These are phyloP conservation scores for Apiospora malaysiana DNA, from an alignment of 2,329 filamentous ascomycete genomes.

Conservation along the genomic window DNA sequence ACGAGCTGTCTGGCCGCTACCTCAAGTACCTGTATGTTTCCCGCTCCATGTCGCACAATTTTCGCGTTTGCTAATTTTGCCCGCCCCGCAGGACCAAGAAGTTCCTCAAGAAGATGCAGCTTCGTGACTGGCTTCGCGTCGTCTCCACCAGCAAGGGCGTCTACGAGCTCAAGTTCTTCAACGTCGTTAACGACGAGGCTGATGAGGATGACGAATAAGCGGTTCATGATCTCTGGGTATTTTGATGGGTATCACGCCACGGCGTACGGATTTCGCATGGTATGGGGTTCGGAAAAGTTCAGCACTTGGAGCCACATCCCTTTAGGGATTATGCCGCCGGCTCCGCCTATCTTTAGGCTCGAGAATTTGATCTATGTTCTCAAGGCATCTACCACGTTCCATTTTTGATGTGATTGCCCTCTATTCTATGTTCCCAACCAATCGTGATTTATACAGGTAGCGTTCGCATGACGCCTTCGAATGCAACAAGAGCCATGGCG, in stretches of 20 bases:
- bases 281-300: constrained; percentile 26
- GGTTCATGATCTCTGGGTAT: constrained; percentile 28
- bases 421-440: constrained; percentile 1
- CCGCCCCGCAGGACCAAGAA: constrained; percentile 84
- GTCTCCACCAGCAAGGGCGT: constrained; percentile 98
- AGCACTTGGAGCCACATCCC: constrained; percentile 15
- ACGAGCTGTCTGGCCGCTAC: constrained; percentile 97
- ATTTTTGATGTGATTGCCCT: constrained; percentile 2
- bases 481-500: constrained; percentile 89
- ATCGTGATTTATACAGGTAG: constrained; percentile 38
- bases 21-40: constrained; percentile 95
- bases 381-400: neutral
- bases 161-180: constrained; percentile 99
- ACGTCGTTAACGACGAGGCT: constrained; percentile 97
- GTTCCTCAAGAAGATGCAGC: constrained; percentile 99
- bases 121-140: constrained; percentile 99
- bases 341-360: constrained; percentile 14
- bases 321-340: constrained; percentile 5
- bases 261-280: constrained; percentile 23
- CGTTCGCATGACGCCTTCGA: constrained; percentile 86
- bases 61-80: constrained; percentile 29
- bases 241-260: constrained; percentile 19
- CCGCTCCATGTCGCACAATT: neutral
- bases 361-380: constrained; percentile 13
- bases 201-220: constrained; percentile 98